Conservation (phyloP, 2,329 filamentous ascomycete species). For the Botrytis porri region DNA sequence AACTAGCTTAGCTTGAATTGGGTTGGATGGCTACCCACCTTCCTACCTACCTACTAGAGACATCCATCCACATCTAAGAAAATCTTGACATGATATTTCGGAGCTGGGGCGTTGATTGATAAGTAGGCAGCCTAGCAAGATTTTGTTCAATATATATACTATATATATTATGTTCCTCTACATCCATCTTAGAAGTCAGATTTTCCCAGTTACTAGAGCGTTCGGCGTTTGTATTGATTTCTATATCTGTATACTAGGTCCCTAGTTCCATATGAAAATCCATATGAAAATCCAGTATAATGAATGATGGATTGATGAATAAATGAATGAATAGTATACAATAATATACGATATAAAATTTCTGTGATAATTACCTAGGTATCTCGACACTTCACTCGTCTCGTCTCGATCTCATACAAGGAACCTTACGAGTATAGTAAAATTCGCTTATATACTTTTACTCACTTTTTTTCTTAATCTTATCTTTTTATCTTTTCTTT, state of each 20-base stretch:
- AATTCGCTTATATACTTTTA: too few relatives aligned
- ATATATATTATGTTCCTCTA: not conserved
- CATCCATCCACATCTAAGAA: not conserved
- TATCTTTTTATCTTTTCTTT: too few relatives aligned
- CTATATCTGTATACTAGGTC: not conserved
- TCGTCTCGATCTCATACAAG: too few relatives aligned
- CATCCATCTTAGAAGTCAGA: not conserved
- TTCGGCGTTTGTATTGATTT: too few relatives aligned
- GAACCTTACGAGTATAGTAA: too few relatives aligned
- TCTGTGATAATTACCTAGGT: not conserved
- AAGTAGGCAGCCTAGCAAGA: not conserved
- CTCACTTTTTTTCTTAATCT: too few relatives aligned
- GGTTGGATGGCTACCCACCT: not conserved
- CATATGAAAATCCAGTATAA: too few relatives aligned
- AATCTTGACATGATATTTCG: not conserved
- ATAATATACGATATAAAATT: too few relatives aligned
- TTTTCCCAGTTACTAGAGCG: too few relatives aligned
- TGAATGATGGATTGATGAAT: not conserved
- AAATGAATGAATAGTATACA: too few relatives aligned
- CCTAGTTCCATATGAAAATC: not conserved
- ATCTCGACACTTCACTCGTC: too few relatives aligned
- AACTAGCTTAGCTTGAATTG: not conserved
- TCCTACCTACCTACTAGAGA: not conserved
- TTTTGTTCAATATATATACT: not conserved
- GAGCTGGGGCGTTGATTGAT: not conserved